phyloP scores from a whole-genome alignment of 2,329 filamentous ascomycete species.

The Helicocarpus griseus region DNA sequence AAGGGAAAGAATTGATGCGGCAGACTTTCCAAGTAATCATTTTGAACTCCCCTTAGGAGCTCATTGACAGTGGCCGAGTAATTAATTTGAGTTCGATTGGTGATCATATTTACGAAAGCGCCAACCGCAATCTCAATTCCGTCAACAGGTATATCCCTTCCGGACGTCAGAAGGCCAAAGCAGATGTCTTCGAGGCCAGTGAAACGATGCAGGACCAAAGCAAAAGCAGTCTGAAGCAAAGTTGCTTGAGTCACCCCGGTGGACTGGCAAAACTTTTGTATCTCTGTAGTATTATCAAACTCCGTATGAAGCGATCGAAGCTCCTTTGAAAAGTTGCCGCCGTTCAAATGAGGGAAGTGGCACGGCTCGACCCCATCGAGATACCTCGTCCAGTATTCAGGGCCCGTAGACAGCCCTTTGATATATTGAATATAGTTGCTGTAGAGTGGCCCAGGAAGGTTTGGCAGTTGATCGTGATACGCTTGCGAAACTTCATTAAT shows the following conservation, averaged over 20 bases:
- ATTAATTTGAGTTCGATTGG: slow-evolving; percentile 12
- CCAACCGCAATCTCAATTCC: slow-evolving; percentile 30
- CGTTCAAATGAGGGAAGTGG: slow-evolving; percentile 6
- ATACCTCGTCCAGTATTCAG: slow-evolving; percentile 29
- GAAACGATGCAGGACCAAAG: slow-evolving; percentile 33
- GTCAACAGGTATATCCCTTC: slow-evolving; percentile 26
- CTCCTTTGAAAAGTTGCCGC: neutral
- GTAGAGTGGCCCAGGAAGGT: slow-evolving; percentile 25
- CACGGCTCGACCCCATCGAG: slow-evolving; percentile 20
- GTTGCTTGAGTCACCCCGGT: slow-evolving; percentile 15
- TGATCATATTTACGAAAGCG: slow-evolving; percentile 15
- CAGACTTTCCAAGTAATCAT: slow-evolving; percentile 1
- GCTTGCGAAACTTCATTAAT: slow-evolving; percentile 28
- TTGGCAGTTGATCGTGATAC: slow-evolving; percentile 24
- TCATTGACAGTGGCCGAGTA: neutral
- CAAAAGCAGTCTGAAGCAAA: slow-evolving; percentile 36
- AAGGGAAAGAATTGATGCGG: neutral
- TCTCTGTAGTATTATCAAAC: neutral
- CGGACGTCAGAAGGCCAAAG: slow-evolving; percentile 35
- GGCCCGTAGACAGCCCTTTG: slow-evolving; percentile 17
- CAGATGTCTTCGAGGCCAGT: slow-evolving; percentile 36
- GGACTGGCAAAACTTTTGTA: slow-evolving; percentile 16
- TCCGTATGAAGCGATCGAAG: neutral
- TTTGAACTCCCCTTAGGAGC: neutral
- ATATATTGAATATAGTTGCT: slow-evolving; percentile 27